Conservation (phyloP, 2,329 filamentous ascomycete species). For the Aspergillus japonicus region DNA sequence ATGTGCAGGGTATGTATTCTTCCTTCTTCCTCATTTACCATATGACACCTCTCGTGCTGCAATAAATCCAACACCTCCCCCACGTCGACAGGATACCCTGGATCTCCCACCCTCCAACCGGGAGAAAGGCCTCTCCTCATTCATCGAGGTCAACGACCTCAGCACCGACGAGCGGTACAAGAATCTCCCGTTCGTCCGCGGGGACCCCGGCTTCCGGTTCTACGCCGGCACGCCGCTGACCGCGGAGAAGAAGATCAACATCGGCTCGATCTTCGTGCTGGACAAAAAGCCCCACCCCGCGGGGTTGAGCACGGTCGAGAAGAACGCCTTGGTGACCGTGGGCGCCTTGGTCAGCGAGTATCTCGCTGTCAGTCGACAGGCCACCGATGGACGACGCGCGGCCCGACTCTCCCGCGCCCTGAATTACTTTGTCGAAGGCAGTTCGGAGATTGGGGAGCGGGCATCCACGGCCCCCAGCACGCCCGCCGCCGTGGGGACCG, state of each 20-base stretch:
- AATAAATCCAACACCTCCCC: neutral
- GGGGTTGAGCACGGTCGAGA: neutral
- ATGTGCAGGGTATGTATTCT: neutral
- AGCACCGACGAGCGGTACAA: slow-evolving; percentile 37
- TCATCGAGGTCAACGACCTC: slow-evolving; percentile 39
- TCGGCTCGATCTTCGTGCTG: slow-evolving; percentile 60
- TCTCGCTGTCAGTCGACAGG: slow-evolving; percentile 53
- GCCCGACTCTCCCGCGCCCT: slow-evolving; percentile 55
- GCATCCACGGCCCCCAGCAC: neutral
- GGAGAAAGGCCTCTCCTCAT: slow-evolving; percentile 14
- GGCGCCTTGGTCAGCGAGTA: slow-evolving; percentile 58
- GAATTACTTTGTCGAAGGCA: slow-evolving; percentile 55
- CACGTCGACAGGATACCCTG: neutral
- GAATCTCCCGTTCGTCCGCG: slow-evolving; percentile 33
- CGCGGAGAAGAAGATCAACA: slow-evolving; percentile 54
- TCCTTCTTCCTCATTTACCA: too few relatives aligned
- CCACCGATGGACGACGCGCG: slow-evolving; percentile 53
- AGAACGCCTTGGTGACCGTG: slow-evolving; percentile 56
- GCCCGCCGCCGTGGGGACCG: neutral
- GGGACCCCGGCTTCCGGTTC: slow-evolving; percentile 42
- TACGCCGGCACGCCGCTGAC: slow-evolving; percentile 61
- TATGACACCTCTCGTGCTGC: neutral
- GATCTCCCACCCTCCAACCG: neutral
- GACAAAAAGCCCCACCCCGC: slow-evolving; percentile 48
- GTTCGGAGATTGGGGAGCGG: slow-evolving; percentile 22